Percentiles rank a stretch among this genome's conserved stretches.
These are phyloP conservation scores for Bombardia bombarda DNA, from an alignment of 495 filamentous ascomycete genomes.

Conservation along the genomic window DNA sequence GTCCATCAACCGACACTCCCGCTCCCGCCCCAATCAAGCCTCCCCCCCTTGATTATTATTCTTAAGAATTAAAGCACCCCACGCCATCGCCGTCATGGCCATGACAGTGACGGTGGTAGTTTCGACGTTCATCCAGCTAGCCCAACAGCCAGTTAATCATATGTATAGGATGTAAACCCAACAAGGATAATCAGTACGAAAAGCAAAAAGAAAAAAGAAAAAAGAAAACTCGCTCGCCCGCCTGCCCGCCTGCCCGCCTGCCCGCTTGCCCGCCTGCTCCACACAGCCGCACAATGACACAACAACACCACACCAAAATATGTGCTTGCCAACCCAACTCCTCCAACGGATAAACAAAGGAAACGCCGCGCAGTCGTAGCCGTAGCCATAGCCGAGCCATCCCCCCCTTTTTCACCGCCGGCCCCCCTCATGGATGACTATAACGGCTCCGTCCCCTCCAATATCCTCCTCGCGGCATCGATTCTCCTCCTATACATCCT, in stretches of 20 bases:
- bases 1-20: too few relatives aligned
- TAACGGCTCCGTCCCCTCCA: constrained; percentile 47
- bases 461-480: constrained; percentile 60
- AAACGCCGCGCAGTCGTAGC: not conserved
- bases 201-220: not conserved
- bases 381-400: not conserved
- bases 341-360: constrained; percentile 1
- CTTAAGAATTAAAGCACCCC: not conserved
- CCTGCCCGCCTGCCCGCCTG: too few relatives aligned
- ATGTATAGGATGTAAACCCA: not conserved
- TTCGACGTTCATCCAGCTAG: not conserved
- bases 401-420: not conserved
- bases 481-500: constrained; percentile 58
- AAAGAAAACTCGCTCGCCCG: not conserved
- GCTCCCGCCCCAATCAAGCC: too few relatives aligned
- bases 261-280: too few relatives aligned
- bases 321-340: too few relatives aligned
- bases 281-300: too few relatives aligned
- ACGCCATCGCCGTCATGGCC: not conserved
- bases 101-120: not conserved
- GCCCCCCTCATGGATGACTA: not conserved
- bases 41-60: too few relatives aligned
- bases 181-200: not conserved
- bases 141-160: not conserved
- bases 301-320: not conserved